Percentiles rank a stretch among this genome's conserved stretches.
Evolutionary conservation across 163 green algal species (phyloP).

Genomic region (Scenedesmus sp.): DNA sequence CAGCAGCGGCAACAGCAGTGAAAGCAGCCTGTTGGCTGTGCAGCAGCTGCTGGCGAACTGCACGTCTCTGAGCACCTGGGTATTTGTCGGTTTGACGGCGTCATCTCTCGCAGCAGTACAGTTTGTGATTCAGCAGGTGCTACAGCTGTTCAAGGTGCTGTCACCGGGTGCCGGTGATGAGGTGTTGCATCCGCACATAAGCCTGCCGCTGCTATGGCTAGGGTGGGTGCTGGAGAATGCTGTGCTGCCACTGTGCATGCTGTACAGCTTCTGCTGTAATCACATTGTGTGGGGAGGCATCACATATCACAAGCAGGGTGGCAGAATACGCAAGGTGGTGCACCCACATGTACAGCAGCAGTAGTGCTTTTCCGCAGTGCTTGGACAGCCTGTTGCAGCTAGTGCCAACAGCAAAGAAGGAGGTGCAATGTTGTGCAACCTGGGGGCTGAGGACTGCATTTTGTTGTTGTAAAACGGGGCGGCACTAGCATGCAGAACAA

Average conservation of each 20-base stretch:
- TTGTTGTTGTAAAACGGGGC: no score
- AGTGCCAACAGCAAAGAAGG: no score
- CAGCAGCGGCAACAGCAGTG: background rate
- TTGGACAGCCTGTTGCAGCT: no score
- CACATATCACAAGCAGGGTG: conserved; percentile 20
- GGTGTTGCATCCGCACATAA: background rate
- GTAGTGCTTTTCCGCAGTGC: background rate
- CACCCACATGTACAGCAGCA: conserved; percentile 5
- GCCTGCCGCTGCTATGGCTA: background rate
- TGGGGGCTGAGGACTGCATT: no score
- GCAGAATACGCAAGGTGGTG: background rate
- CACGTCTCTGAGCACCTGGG: background rate
- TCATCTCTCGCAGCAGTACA: background rate
- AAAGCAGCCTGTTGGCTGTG: background rate
- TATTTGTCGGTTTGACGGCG: background rate
- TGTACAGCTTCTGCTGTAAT: conserved; percentile 7
- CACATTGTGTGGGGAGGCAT: conserved; percentile 40
- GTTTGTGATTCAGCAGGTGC: conserved; percentile 8
- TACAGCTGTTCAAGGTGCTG: conserved; percentile 12
- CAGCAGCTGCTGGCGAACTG: background rate
- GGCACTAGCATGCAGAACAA: no score
- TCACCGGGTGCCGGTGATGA: background rate
- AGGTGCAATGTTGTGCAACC: no score
- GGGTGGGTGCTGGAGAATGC: conserved; percentile 26
- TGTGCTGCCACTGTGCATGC: conserved; percentile 11